phyloP scores from a whole-genome alignment of 1,284 basidiomycete species.

The Fomitopsis palustris region DNA sequence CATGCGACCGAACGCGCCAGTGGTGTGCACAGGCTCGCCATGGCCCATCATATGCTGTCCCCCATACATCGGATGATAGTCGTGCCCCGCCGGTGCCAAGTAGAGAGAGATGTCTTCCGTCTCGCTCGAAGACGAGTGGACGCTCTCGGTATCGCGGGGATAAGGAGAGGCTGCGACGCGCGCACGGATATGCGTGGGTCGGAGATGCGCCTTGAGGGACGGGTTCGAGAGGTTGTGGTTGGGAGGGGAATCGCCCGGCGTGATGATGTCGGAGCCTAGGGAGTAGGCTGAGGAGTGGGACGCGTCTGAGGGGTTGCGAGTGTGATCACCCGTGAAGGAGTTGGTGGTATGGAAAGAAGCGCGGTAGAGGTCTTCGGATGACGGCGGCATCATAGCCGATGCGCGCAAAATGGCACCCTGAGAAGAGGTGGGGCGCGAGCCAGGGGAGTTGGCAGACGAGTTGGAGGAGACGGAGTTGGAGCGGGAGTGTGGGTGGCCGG shows the following conservation, averaged over 20 bases:
- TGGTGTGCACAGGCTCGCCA: constrained; percentile 59
- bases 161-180: constrained; percentile 77
- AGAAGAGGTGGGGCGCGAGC: constrained; percentile 72
- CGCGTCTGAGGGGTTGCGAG: constrained; percentile 31
- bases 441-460: constrained; percentile 58
- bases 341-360: constrained; percentile 42
- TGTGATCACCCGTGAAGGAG: constrained; percentile 30
- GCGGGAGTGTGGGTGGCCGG: constrained; percentile 59
- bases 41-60: constrained; percentile 28
- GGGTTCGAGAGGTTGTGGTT: constrained; percentile 68
- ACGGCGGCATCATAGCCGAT: constrained; percentile 44
- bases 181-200: constrained; percentile 71
- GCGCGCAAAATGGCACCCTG: constrained; percentile 56
- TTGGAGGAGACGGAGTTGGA: constrained; percentile 74
- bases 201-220: constrained; percentile 67
- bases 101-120: constrained; percentile 81
- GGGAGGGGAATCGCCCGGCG: constrained; percentile 62
- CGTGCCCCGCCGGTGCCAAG: constrained; percentile 46
- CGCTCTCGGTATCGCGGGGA: constrained; percentile 77
- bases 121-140: constrained; percentile 81
- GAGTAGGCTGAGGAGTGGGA: constrained; percentile 44
- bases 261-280: constrained; percentile 39
- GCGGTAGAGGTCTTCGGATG: constrained; percentile 65
- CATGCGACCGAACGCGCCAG: constrained; percentile 72
- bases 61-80: constrained; percentile 57